Conservation (phyloP, 306 rosid genomes). For the Spatholobus suberectus region DNA sequence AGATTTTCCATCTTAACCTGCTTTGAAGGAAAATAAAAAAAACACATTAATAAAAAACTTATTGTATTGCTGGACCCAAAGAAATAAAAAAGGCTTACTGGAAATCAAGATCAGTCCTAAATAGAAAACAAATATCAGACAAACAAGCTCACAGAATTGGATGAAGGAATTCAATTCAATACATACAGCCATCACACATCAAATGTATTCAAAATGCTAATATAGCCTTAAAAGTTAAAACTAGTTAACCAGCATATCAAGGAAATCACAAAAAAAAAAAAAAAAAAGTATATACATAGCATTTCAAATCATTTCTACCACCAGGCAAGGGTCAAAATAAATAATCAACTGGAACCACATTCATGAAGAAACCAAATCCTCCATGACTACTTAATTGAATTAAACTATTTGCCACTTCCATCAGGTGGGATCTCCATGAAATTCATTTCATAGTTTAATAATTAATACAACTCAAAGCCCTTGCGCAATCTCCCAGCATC, state of each 20-base stretch:
- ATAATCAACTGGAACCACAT: neutral
- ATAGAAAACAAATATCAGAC: neutral
- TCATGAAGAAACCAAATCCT: slow-evolving; percentile 2
- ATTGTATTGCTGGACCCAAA: neutral
- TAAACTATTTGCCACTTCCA: slow-evolving; percentile 37
- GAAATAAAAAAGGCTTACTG: neutral
- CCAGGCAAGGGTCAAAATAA: neutral
- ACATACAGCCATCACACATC: neutral
- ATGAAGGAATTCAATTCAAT: slow-evolving; percentile 8
- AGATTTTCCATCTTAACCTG: neutral
- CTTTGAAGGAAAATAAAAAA: neutral
- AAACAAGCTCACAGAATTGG: neutral
- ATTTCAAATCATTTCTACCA: slow-evolving; percentile 8
- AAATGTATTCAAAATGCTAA: slow-evolving; percentile 25
- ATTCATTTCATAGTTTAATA: slow-evolving; percentile 40
- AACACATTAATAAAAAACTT: neutral
- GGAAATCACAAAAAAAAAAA: neutral
- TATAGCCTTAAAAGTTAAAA: neutral
- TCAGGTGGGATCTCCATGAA: slow-evolving; percentile 43
- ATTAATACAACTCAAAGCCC: slow-evolving; percentile 49
- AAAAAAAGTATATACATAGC: neutral
- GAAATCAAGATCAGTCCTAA: neutral
- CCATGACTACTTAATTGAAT: neutral
- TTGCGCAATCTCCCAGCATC: slow-evolving; percentile 53
- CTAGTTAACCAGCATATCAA: neutral